A percentile compares a stretch with the other conserved stretches of the same genome.
phyloP scores from a whole-genome alignment of 495 filamentous ascomycete genomes.

The Aspergillus carlsbadensis region DNA sequence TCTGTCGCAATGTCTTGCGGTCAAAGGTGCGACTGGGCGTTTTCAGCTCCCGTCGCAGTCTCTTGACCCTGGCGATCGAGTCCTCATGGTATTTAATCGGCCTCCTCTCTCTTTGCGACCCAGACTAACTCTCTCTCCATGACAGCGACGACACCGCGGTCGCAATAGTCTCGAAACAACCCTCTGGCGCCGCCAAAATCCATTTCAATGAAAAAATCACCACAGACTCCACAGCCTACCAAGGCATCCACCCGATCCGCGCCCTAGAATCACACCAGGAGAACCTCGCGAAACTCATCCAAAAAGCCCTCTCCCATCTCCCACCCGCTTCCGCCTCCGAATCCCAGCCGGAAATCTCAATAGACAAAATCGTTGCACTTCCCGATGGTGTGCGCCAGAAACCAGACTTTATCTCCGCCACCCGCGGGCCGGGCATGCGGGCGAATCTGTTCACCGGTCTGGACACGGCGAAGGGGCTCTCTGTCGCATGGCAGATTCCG shows the following conservation, averaged over 20 bases:
- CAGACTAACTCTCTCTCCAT: background rate
- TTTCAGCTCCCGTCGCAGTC: too few species aligned
- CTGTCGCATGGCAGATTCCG: conserved; percentile 77
- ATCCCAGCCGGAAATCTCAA: conserved; percentile 6
- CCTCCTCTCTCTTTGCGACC: too few species aligned
- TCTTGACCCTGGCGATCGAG: too few species aligned
- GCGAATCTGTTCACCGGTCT: conserved; percentile 71
- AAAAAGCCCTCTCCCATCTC: conserved; percentile 58
- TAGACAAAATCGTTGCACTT: conserved; percentile 15
- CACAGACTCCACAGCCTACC: conserved; percentile 65
- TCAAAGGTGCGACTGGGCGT: too few species aligned
- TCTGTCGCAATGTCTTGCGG: too few species aligned
- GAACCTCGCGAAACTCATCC: conserved; percentile 63
- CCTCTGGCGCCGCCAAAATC: conserved; percentile 47
- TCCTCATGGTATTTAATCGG: too few species aligned
- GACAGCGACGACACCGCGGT: conserved; percentile 94
- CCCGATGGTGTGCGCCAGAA: conserved; percentile 34
- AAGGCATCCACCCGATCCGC: conserved; percentile 75
- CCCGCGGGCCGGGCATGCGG: conserved; percentile 86
- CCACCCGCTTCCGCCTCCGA: conserved; percentile 29
- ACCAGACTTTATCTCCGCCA: conserved; percentile 82
- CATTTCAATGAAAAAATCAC: conserved; percentile 83
- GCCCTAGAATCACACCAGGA: conserved; percentile 72
- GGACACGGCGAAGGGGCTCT: conserved; percentile 84
- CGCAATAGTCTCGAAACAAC: conserved; percentile 68